Base-by-base conservation (phyloP, 2,329 filamentous ascomycete genomes). In the Fusarium agapanthi region DNA sequence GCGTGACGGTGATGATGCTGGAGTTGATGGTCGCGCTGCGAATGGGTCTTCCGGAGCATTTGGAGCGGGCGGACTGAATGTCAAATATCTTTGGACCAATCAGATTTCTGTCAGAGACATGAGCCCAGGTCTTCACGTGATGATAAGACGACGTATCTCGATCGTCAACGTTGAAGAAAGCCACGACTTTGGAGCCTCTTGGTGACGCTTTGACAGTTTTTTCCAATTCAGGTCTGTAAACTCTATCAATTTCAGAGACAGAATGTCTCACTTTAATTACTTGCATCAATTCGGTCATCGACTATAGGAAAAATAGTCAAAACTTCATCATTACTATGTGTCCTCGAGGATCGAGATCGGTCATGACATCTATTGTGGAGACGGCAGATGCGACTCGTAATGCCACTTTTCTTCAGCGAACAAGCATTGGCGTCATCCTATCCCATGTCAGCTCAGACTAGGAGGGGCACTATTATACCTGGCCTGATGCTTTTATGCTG, bases 71-170 rank as follows among this genome's bases (percentile, higher is more conserved):
- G 67, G 57, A 58, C 48, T 69, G 61, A 71, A 65, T 72, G 72
- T 76, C 75, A 74, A 77, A 73, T 66, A 72, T 60, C 59, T 65
- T 47, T 51, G 12, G 53, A 15, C 75, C 73, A 77, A 77, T 77
- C 55, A 77, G 57, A 40, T 20, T 15, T 12, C 7, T 7, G 1
- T 7, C 8, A 41, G 18, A 26, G n/a, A 32, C 50, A 45, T 53
- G 48, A 45, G 32, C 26, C 56, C 45, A 28, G 18, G 20, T 50
- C n/a, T 74, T 61, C 75, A 77, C 75, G 75, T 77, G 75, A 77
- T 60, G 75, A 76, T 76, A 76, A 76, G 74, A 72, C 67, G 24
- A 44, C 41, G 55, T 72, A 40, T 74, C 67, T 74, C 59, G 60
- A 69, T 69, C 47, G 41, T 41, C 22, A 41, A 61, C 51, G 50